Evolutionary conservation across 352 stramenopile species (phyloP).

Genomic region (Thraustochytrium striatum): DNA sequence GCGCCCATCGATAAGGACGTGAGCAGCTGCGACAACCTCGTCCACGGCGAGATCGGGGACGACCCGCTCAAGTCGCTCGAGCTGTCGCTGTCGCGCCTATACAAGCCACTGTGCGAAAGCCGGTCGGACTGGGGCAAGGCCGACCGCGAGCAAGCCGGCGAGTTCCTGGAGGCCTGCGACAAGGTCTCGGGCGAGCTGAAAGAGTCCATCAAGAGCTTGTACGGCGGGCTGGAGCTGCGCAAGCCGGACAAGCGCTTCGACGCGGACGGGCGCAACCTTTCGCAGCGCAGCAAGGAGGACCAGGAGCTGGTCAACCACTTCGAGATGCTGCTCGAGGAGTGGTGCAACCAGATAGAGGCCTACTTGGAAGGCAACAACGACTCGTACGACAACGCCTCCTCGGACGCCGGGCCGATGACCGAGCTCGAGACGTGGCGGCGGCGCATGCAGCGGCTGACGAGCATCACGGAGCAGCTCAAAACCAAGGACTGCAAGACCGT

Average conservation of each 20-base stretch:
- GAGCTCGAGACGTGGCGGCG: constrained; percentile 94
- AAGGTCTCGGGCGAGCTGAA: constrained; percentile 28
- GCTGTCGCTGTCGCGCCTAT: constrained; percentile 68
- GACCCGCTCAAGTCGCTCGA: constrained; percentile 68
- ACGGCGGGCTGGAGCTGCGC: constrained; percentile 84
- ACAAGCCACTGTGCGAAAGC: constrained; percentile 81
- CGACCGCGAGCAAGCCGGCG: constrained; percentile 78
- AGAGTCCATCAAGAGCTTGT: constrained; percentile 89
- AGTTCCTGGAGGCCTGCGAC: constrained; percentile 83
- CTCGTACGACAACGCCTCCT: constrained; percentile 65
- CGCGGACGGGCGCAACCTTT: constrained; percentile 53
- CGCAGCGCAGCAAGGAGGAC: constrained; percentile 73
- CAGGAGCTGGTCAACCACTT: constrained; percentile 85
- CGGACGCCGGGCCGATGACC: constrained; percentile 86
- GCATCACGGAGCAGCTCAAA: constrained; percentile 96
- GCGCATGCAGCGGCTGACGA: constrained; percentile 95
- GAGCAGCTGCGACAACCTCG: constrained; percentile 52
- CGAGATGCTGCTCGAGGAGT: constrained; percentile 92
- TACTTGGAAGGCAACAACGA: constrained; percentile 84
- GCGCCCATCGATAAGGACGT: constrained; percentile 26
- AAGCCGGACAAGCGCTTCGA: constrained; percentile 71
- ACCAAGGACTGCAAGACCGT: constrained; percentile 90
- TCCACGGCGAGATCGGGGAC: constrained; percentile 68
- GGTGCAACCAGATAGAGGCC: constrained; percentile 88
- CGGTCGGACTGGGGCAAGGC: constrained; percentile 92